A percentile compares a stretch with the other conserved stretches of the same genome.
These are phyloP conservation scores for Magnusiomyces paraingens DNA, from an alignment of 1,139 yeast genomes.

Conservation along the genomic window DNA sequence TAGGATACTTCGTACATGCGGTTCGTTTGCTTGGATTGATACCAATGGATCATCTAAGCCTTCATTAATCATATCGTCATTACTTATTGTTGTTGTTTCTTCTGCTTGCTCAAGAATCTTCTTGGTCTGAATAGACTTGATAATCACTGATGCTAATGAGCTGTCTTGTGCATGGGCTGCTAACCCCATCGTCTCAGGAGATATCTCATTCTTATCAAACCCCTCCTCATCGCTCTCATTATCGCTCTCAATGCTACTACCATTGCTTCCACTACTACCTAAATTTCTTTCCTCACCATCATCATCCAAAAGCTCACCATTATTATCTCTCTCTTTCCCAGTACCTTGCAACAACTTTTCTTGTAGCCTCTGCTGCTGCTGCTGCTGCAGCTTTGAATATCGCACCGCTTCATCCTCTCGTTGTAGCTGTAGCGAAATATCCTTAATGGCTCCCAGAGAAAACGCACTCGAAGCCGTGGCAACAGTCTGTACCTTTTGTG, in stretches of 20 bases:
- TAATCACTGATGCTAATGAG: constrained; percentile 6
- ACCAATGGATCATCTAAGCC: not conserved
- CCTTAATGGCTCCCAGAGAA: not conserved
- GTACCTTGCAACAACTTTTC: not conserved
- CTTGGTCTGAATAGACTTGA: constrained; percentile 6
- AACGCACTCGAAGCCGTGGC: not conserved
- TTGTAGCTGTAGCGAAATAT: not conserved
- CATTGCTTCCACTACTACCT: not conserved
- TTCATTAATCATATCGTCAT: not conserved
- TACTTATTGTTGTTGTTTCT: not conserved
- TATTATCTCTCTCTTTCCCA: not conserved
- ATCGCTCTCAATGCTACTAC: not conserved
- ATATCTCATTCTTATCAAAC: not conserved
- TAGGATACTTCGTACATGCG: constrained; percentile 11
- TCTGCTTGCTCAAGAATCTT: not conserved
- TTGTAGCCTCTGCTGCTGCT: not conserved
- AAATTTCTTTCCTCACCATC: not conserved
- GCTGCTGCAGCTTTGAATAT: not conserved
- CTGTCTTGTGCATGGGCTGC: not conserved
- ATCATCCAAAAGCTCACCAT: not conserved
- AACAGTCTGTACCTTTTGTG: not conserved
- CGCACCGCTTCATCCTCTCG: not conserved
- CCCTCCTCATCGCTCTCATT: not conserved
- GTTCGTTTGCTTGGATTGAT: not conserved
- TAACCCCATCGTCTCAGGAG: not conserved